Evolutionary conservation across 129 eudicot genomes (phyloP).

Genomic region (Saussurea involucrata): DNA sequence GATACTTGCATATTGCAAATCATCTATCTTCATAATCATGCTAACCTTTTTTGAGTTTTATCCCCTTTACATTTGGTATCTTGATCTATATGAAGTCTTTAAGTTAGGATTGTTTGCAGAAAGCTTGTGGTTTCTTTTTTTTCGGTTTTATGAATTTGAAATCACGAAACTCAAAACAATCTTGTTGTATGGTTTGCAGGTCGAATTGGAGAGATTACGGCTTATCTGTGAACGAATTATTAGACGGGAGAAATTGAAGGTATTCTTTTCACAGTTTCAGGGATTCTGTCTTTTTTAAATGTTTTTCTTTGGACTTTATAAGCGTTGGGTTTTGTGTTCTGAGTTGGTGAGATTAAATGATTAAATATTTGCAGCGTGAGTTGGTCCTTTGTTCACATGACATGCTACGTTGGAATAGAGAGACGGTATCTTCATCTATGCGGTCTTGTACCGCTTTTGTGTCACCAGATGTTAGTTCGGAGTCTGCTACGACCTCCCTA

Average conservation of each 20-base stretch:
- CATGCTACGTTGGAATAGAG: slow-evolving; percentile 63
- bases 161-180: not conserved
- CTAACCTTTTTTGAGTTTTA: not conserved
- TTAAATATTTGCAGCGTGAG: slow-evolving; percentile 71
- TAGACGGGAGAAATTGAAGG: slow-evolving; percentile 91
- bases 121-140: not conserved
- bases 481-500: slow-evolving; percentile 91
- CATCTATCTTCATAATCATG: not conserved
- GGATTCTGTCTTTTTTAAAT: not conserved
- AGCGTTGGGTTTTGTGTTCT: not conserved
- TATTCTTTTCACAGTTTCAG: slow-evolving; percentile 15
- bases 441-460: slow-evolving; percentile 53
- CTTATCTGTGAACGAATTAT: slow-evolving; percentile 94
- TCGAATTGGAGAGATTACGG: slow-evolving; percentile 91
- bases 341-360: not conserved
- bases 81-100: not conserved
- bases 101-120: not conserved
- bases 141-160: not conserved
- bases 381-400: slow-evolving; percentile 77
- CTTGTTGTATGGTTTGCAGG: slow-evolving; percentile 44
- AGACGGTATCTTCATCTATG: slow-evolving; percentile 43
- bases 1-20: not conserved
- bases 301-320: not conserved
- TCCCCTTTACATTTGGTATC: not conserved
- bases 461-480: slow-evolving; percentile 85